Base-by-base conservation (phyloP, 2,329 filamentous ascomycete species). In the Chaetomiaceae sp. region DNA sequence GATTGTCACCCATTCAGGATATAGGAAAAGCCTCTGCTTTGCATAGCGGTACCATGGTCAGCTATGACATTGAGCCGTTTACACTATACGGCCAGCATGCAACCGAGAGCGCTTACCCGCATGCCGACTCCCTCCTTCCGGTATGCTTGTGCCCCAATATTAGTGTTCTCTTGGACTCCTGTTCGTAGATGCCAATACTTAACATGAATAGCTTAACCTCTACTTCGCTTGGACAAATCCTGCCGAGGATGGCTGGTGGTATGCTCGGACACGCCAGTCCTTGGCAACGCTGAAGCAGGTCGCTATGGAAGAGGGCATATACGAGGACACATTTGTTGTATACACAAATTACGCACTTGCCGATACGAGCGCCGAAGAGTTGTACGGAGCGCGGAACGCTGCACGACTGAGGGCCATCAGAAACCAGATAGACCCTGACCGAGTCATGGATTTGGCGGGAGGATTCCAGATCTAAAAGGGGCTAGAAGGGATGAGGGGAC, bases 21-120 rank as follows among this genome's bases (percentile, higher is more conserved):
- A 51, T 61, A 11, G 45, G 55, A 3, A 21, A 30, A 5, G 14
- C 50, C 3, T 55, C 58, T 9, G 16, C 41, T 5, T 18, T 56
- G 1, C 60, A 64, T 36, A 37, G 48, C 13, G 66, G 60, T 2
- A 53, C 41, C 4, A 48, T 58, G 1, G 41, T 66, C 33, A 63
- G 58, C 18, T 66, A 61, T 20, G 64, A 66, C 10, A 56, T 67
- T 20, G 65, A 69, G 42, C 66, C 66, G 0, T 69, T 68, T 37
- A 53, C 56, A 6, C 30, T 58, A 1, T 69, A 66, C 42, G 66
- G 66, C 3, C 18, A 60, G 40, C 56, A 66, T 38, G 60, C 65
- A 1, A 67, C 63, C 0, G 64, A 66, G 5, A 64, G 65, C 9
- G 66, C 65, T 1, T 68, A 58, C 45, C 66, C 66, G 0, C 66